Evolutionary conservation across 257 asterid species (phyloP).

Genomic region (Solanum lycopersicoides): DNA sequence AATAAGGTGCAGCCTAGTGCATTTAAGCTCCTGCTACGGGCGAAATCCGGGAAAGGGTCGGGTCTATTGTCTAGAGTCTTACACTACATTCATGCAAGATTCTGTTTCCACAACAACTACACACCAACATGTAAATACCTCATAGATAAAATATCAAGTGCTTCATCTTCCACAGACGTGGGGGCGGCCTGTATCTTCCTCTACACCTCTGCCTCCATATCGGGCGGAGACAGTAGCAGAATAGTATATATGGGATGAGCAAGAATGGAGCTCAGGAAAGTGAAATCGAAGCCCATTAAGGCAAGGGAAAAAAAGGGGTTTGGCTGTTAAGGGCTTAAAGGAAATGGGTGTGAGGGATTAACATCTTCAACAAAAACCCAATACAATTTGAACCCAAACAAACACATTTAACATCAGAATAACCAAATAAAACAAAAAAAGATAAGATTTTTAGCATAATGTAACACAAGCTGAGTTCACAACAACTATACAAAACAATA

Average conservation of each 20-base stretch:
- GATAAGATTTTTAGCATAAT: not conserved
- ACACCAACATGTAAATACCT: slow-evolving; percentile 21
- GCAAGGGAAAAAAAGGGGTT: not conserved
- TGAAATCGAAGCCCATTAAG: slow-evolving; percentile 21
- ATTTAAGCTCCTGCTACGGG: not conserved
- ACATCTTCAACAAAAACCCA: not conserved
- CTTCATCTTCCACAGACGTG: slow-evolving; percentile 42
- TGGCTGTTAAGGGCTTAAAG: slow-evolving; percentile 13
- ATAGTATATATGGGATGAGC: not conserved
- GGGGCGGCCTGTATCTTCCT: slow-evolving; percentile 23
- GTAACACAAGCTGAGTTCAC: not conserved
- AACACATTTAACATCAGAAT: not conserved
- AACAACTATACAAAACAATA: no score
- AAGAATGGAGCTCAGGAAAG: not conserved
- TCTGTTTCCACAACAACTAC: not conserved
- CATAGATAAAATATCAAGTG: slow-evolving; percentile 52
- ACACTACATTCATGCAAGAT: not conserved
- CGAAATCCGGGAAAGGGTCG: not conserved
- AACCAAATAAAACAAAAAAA: not conserved
- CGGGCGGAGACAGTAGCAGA: slow-evolving; percentile 39
- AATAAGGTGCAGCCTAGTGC: not conserved
- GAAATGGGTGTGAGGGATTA: slow-evolving; percentile 17
- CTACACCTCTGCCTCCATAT: slow-evolving; percentile 42
- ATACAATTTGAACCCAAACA: not conserved
- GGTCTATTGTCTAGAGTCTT: not conserved